Conservation (phyloP, 768 basidiomycete species). For the Pleurotus djamor region DNA sequence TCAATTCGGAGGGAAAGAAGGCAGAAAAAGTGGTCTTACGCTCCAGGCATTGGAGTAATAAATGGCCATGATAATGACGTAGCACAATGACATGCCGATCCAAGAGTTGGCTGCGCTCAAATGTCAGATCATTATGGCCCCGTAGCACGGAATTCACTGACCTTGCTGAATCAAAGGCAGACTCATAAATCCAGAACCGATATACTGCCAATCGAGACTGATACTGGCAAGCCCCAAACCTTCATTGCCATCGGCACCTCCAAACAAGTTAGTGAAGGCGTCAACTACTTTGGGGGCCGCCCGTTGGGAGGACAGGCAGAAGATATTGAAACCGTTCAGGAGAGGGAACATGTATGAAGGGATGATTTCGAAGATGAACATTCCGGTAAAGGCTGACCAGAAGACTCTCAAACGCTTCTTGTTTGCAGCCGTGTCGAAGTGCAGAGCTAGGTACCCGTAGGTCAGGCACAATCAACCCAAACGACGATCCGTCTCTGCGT, state of each 20-base stretch:
- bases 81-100: slow-evolving; percentile 52
- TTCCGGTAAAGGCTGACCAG: slow-evolving; percentile 46
- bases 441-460: slow-evolving; percentile 32
- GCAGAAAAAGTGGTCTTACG: no score
- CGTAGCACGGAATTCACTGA: no score
- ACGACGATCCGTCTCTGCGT: neutral
- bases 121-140: neutral
- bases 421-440: slow-evolving; percentile 43
- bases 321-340: slow-evolving; percentile 55
- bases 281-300: slow-evolving; percentile 39
- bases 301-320: slow-evolving; percentile 58
- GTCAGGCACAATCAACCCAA: neutral
- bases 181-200: slow-evolving; percentile 50
- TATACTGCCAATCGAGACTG: slow-evolving; percentile 72
- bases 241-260: slow-evolving; percentile 66
- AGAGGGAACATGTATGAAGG: slow-evolving; percentile 64
- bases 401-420: slow-evolving; percentile 49
- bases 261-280: slow-evolving; percentile 62
- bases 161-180: slow-evolving; percentile 56
- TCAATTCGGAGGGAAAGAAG: no score
- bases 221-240: slow-evolving; percentile 60
- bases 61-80: slow-evolving; percentile 49
- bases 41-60: slow-evolving; percentile 67
- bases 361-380: slow-evolving; percentile 53
- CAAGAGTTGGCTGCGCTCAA: slow-evolving; percentile 60